A percentile compares a stretch with the other conserved stretches of the same genome.
Conservation (phyloP, 371 early-diverging fungal genomes). For the Smittium mucronatum region DNA sequence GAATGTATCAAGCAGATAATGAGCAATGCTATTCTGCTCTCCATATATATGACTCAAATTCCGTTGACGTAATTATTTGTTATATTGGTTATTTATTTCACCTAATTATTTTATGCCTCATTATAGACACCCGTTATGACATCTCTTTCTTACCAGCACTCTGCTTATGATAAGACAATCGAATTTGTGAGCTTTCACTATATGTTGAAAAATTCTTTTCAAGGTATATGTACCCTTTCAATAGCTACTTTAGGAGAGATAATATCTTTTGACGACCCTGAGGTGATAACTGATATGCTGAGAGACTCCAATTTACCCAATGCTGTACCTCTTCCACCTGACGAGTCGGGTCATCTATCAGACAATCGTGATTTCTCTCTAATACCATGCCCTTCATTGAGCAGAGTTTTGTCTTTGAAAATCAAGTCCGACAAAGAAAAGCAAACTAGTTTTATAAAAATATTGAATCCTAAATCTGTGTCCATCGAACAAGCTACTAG, state of each 20-base stretch:
- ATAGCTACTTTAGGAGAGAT: neutral
- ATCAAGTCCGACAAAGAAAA: neutral
- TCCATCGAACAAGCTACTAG: conserved; percentile 1
- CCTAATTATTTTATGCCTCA: neutral
- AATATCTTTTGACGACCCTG: neutral
- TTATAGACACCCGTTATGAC: conserved; percentile 64
- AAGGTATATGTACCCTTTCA: conserved; percentile 40
- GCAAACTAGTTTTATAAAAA: neutral
- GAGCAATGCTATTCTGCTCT: conserved; percentile 39
- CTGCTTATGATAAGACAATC: conserved; percentile 76
- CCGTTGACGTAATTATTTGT: conserved; percentile 34
- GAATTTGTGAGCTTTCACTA: conserved; percentile 74
- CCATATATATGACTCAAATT: conserved; percentile 62
- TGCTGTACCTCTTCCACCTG: neutral
- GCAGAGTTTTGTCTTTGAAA: neutral
- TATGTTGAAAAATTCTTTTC: conserved; percentile 56
- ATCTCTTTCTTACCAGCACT: conserved; percentile 66
- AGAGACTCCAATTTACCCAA: neutral
- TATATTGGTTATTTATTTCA: no score
- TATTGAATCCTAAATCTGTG: neutral
- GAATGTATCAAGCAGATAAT: conserved; percentile 39
- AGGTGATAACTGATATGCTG: conserved; percentile 9
- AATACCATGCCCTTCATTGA: conserved; percentile 8
- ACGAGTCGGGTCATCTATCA: neutral
- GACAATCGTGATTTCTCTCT: conserved; percentile 12